Percentiles rank a stretch among this genome's conserved stretches.
Evolutionary conservation across 2,329 filamentous ascomycete species (phyloP).

Genomic region (Colletotrichum lupini): DNA sequence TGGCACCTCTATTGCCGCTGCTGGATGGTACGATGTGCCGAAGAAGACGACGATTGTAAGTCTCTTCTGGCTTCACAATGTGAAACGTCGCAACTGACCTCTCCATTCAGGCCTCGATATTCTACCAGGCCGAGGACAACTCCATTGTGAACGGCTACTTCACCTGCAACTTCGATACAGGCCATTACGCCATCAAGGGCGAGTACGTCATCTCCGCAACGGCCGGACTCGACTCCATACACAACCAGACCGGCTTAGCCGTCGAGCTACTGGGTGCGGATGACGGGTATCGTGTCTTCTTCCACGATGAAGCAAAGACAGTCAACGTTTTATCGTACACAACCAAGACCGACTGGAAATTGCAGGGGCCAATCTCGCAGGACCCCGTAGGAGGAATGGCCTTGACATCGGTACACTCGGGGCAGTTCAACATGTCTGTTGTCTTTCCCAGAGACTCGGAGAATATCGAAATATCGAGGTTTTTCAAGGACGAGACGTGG

Average conservation of each 20-base stretch:
- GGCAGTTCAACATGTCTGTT: constrained; percentile 47
- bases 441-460: constrained; percentile 44
- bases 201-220: constrained; percentile 44
- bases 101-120: constrained; percentile 26
- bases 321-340: constrained; percentile 48
- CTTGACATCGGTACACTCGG: constrained; percentile 44
- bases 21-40: constrained; percentile 47
- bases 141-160: constrained; percentile 37
- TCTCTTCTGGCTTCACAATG: constrained; percentile 33
- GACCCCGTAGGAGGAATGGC: constrained; percentile 42
- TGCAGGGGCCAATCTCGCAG: constrained; percentile 45
- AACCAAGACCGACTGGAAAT: constrained; percentile 41
- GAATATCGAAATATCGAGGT: constrained; percentile 46
- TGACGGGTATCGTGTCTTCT: constrained; percentile 51
- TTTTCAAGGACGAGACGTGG: constrained; percentile 44
- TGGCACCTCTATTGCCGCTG: constrained; percentile 47
- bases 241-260: constrained; percentile 44
- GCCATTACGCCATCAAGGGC: constrained; percentile 44
- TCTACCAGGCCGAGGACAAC: constrained; percentile 27
- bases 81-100: constrained; percentile 3
- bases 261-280: constrained; percentile 45
- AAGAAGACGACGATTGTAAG: constrained; percentile 43
- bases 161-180: constrained; percentile 48
- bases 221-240: constrained; percentile 39
- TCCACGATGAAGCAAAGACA: constrained; percentile 45